Evolutionary conservation across 192 early-diverging fungal genomes (phyloP), one percentile per base, ranked within the genome.

Genomic region (Powellomyces hirtus): DNA sequence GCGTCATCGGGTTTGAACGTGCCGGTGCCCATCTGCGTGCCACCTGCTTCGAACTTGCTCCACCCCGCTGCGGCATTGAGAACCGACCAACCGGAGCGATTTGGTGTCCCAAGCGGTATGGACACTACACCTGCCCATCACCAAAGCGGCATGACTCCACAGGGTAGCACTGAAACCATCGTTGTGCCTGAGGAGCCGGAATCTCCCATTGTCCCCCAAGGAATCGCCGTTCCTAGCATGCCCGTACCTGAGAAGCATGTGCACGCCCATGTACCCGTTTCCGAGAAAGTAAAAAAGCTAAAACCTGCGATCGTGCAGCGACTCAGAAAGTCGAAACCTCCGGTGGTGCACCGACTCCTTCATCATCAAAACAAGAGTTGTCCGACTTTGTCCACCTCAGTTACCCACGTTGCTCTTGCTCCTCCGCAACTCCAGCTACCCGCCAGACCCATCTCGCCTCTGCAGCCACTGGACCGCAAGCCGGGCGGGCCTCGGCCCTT

Each of bases 401-500:
- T n/a, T n/a, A n/a, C n/a, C n/a, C n/a, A 8, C 8, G 8, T 8
- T 18, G 40, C 40, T 13, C 40, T 42, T 13, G 18, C 18, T 13
- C 10, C 40, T 8, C 40, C 18, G 40, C 40, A 42, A 42, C 40
- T 8, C 40, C 18, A 42, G 18, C 8, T 42, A 42, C 40, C 40
- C 8, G 8, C 40, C 10, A 18, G 10, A 42, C 40, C 40, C 8
- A 8, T 18, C 10, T 18, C 40, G 18, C 40, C 40, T n/a, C n/a
- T n/a, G n/a, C n/a, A n/a, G n/a, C n/a, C n/a, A 16, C 2, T 56
- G 16, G 53, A 27, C 16, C 22, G 53, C 22, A 55, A 5, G 35
- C 67, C 67, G 16, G 20, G 14, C n/a, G 67, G 67, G 2, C 67
- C 67, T n/a, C 38, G 67, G 13, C 57, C 67, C 8, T 69, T 59